These are phyloP conservation scores for Tulasnella calospora DNA, from an alignment of 768 basidiomycete species.

Conservation along the genomic window DNA sequence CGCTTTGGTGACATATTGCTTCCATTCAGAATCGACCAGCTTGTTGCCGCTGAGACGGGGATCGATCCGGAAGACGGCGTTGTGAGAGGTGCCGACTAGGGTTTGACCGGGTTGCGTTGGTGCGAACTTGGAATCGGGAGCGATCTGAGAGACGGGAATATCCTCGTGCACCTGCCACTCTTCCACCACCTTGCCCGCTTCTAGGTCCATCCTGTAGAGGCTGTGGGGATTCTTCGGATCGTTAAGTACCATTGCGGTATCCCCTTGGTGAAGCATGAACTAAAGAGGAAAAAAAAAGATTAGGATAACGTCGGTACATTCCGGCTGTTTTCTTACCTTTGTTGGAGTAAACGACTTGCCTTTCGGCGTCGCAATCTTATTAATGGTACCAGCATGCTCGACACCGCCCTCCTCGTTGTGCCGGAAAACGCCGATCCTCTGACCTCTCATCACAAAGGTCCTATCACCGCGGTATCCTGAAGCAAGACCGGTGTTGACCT, in stretches of 20 bases:
- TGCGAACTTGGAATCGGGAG: conserved; percentile 91
- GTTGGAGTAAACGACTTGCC: conserved; percentile 81
- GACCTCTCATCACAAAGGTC: conserved; percentile 88
- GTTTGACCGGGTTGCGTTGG: conserved; percentile 90
- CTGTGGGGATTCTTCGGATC: conserved; percentile 75
- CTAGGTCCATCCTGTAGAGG: conserved; percentile 85
- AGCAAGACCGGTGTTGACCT: conserved; percentile 80
- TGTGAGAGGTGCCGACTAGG: conserved; percentile 86
- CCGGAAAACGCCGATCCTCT: conserved; percentile 85
- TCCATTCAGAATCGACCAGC: conserved; percentile 90
- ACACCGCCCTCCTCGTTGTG: conserved; percentile 59
- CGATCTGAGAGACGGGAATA: conserved; percentile 79
- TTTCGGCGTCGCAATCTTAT: conserved; percentile 70
- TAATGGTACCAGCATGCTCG: conserved; percentile 83
- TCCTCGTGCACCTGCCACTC: conserved; percentile 98
- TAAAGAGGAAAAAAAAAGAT: conserved; percentile 36
- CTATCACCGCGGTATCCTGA: conserved; percentile 95
- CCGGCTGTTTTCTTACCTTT: conserved; percentile 48
- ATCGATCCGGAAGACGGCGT: conserved; percentile 95
- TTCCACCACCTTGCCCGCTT: conserved; percentile 88
- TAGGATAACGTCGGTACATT: conserved; percentile 29
- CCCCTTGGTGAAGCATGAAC: conserved; percentile 97
- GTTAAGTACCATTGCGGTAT: conserved; percentile 90
- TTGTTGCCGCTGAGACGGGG: conserved; percentile 89
- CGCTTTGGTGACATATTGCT: conserved; percentile 94